phyloP scores from a whole-genome alignment of 2,329 filamentous ascomycete species.

The Colletotrichum aenigma region DNA sequence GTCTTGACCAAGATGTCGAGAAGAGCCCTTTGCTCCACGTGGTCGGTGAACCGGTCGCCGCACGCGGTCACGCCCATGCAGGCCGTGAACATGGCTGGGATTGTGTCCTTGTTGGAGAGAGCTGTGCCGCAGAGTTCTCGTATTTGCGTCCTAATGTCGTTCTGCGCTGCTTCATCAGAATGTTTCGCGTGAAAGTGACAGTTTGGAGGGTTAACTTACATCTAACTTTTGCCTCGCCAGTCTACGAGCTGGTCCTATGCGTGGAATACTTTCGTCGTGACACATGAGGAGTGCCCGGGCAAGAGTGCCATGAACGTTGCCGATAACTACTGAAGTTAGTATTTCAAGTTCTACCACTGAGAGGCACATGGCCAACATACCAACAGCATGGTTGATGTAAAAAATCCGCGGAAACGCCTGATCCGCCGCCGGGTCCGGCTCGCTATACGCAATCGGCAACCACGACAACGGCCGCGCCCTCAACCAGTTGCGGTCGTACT shows the following conservation, averaged over 20 bases:
- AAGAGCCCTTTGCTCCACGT: constrained; percentile 50
- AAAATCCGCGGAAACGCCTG: constrained; percentile 62
- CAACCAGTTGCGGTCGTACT: constrained; percentile 52
- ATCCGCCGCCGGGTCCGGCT: constrained; percentile 30
- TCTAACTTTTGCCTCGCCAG: constrained; percentile 38
- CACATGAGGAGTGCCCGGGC: constrained; percentile 60
- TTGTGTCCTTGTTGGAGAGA: constrained; percentile 57
- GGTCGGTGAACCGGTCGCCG: constrained; percentile 53
- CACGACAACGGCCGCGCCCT: constrained; percentile 51
- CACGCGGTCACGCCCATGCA: constrained; percentile 56
- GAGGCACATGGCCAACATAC: constrained; percentile 29
- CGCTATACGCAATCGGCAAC: constrained; percentile 56
- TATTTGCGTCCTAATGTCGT: constrained; percentile 50
- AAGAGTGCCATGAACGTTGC: constrained; percentile 63
- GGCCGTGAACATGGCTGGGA: constrained; percentile 60
- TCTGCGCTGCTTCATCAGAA: constrained; percentile 25
- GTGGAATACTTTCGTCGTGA: constrained; percentile 58
- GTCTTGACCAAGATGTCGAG: constrained; percentile 50
- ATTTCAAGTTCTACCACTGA: background rate
- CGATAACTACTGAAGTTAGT: constrained; percentile 48
- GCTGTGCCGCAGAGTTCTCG: constrained; percentile 63
- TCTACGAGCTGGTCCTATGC: constrained; percentile 44
- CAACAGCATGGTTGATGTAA: constrained; percentile 60
- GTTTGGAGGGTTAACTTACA: constrained; percentile 27
- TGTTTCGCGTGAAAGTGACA: too few relatives aligned